Percentiles rank a stretch among this genome's conserved stretches.
Evolutionary conservation across 768 basidiomycete species (phyloP).

Genomic region (Suillus hirtellus): DNA sequence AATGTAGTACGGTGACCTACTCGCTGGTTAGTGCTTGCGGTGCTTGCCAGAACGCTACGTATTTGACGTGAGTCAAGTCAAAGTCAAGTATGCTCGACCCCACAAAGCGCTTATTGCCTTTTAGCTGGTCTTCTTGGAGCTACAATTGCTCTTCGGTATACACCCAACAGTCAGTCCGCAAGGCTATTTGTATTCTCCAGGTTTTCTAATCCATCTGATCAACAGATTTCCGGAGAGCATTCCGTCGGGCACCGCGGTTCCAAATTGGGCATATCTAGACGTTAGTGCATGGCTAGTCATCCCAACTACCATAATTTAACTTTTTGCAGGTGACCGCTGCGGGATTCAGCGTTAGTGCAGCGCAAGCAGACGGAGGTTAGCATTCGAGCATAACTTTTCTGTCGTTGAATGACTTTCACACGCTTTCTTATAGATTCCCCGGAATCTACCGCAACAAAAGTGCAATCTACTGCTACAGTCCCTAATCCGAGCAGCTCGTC

Average conservation of each 20-base stretch:
- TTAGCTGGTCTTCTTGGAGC: constrained; percentile 55
- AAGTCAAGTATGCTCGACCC: constrained; percentile 6
- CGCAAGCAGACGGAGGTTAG: constrained; percentile 33
- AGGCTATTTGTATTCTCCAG: background rate
- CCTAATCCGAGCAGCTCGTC: constrained; percentile 14
- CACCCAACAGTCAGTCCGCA: constrained; percentile 23
- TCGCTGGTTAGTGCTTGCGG: constrained; percentile 58
- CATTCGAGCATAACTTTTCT: background rate
- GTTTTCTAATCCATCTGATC: background rate
- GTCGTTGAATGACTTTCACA: background rate
- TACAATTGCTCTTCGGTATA: constrained; percentile 45
- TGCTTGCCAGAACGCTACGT: constrained; percentile 49
- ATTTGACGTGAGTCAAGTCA: constrained; percentile 30
- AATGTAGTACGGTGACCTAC: constrained; percentile 59
- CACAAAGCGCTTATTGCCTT: constrained; percentile 3
- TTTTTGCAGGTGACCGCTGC: constrained; percentile 27
- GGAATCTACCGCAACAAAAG: constrained; percentile 43
- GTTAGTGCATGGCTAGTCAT: constrained; percentile 40
- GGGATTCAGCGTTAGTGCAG: constrained; percentile 41
- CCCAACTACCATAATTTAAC: constrained; percentile 2
- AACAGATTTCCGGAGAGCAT: constrained; percentile 48
- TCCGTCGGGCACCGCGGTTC: constrained; percentile 50
- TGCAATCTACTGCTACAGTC: constrained; percentile 28
- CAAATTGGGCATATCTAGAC: constrained; percentile 64
- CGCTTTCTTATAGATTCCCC: constrained; percentile 35